Percentiles rank a stretch among this genome's conserved stretches.
These are phyloP conservation scores for Trichophyton mentagrophytes DNA, from an alignment of 2,329 filamentous ascomycete genomes.

Conservation along the genomic window DNA sequence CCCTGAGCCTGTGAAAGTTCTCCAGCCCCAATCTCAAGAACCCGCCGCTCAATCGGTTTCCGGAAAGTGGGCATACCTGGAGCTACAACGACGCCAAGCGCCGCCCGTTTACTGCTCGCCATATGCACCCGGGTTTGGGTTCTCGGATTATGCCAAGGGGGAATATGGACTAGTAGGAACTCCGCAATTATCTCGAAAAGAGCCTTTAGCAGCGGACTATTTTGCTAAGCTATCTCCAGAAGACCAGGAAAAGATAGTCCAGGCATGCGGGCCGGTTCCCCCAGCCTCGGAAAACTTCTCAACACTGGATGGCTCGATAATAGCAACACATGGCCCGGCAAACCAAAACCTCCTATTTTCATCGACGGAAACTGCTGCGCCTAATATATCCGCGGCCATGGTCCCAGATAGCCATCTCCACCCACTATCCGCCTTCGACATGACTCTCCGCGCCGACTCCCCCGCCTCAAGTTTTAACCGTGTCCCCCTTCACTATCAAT, in stretches of 20 bases:
- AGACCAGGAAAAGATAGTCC: slow-evolving; percentile 32
- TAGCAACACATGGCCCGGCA: slow-evolving; percentile 19
- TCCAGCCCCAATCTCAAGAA: slow-evolving; percentile 5
- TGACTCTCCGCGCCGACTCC: slow-evolving; percentile 32
- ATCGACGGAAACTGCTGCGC: slow-evolving; percentile 18
- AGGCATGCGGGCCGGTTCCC: slow-evolving; percentile 31
- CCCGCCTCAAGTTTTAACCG: slow-evolving; percentile 33
- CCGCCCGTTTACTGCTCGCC: slow-evolving; percentile 32
- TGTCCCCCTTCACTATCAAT: slow-evolving; percentile 31
- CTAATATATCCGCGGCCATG: slow-evolving; percentile 8
- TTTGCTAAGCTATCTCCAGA: slow-evolving; percentile 29
- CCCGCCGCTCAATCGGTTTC: slow-evolving; percentile 13
- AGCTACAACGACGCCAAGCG: slow-evolving; percentile 26
- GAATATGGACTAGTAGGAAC: slow-evolving; percentile 27
- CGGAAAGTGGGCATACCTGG: slow-evolving; percentile 29
- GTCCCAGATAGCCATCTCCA: slow-evolving; percentile 9
- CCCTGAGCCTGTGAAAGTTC: slow-evolving; percentile 19
- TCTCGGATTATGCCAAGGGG: slow-evolving; percentile 31
- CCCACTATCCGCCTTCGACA: slow-evolving; percentile 32
- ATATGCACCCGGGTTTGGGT: slow-evolving; percentile 32
- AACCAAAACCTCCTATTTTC: slow-evolving; percentile 17
- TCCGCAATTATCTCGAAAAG: slow-evolving; percentile 24
- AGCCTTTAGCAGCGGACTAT: slow-evolving; percentile 31
- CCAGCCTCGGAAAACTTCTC: slow-evolving; percentile 17
- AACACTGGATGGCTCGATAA: slow-evolving; percentile 12